A percentile compares a stretch with the other conserved stretches of the same genome.
phyloP scores from a whole-genome alignment of 2,329 filamentous ascomycete genomes.

The Tricladium varicosporioides region DNA sequence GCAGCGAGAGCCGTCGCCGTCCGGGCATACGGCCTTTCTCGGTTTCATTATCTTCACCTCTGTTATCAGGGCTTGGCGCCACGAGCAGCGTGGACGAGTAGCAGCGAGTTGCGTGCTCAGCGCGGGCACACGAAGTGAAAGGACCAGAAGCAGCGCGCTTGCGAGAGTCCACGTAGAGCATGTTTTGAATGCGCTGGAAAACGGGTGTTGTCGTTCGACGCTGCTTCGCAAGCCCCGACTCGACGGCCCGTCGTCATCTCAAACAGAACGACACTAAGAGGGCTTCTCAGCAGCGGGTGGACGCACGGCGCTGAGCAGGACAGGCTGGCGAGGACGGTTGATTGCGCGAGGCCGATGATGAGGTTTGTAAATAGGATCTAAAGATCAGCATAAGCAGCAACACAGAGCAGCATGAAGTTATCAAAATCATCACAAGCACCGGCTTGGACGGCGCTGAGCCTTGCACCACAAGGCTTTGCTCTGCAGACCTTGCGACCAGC shows the following conservation, averaged over 20 bases:
- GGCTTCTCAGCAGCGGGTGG: background rate
- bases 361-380: too few relatives aligned
- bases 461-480: too few relatives aligned
- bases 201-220: background rate
- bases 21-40: constrained; percentile 16
- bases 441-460: too few relatives aligned
- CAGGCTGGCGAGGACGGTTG: too few relatives aligned
- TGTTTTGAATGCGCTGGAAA: constrained; percentile 25
- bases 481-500: too few relatives aligned
- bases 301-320: too few relatives aligned
- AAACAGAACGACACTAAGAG: background rate
- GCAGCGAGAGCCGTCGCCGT: background rate
- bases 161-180: constrained; percentile 21
- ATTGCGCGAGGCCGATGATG: too few relatives aligned
- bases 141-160: background rate
- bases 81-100: constrained; percentile 6
- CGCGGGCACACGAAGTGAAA: background rate
- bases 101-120: constrained; percentile 1
- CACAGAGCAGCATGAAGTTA: too few relatives aligned
- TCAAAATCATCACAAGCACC: too few relatives aligned
- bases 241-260: background rate
- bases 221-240: background rate
- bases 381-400: too few relatives aligned
- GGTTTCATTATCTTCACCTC: constrained; percentile 18
- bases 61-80: constrained; percentile 16